Base-by-base conservation (phyloP, 2,329 filamentous ascomycete genomes). In the Beauveria sp. region DNA sequence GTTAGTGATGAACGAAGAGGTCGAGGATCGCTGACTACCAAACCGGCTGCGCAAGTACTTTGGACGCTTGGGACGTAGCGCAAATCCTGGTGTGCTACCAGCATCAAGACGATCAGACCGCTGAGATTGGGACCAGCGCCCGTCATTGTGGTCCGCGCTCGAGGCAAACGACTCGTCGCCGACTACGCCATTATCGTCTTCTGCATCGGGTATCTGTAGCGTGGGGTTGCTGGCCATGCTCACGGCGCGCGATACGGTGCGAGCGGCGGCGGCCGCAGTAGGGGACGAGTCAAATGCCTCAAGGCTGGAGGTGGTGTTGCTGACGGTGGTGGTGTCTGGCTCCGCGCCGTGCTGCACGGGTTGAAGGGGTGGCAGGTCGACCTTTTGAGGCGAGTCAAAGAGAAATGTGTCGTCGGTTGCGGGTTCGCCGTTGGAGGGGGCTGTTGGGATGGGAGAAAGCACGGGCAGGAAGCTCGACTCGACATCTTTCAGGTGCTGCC, bases 381-480 rank as follows among this genome's bases (percentile, higher is more conserved):
- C 60, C 65, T 73, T 71, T 22, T 69, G 69, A 8, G 72, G 72
- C 50, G 73, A 73, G 67, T 86, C 83, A 67, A 86, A 86, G 53
- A 85, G 72, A 67, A 79, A 87, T 26, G 83, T 85, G 69, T 86
- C 84, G 72, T 86, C 83, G 60, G 77, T 82, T 26, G 68, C 67
- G 62, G 66, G 67, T 22, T 65, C 63, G 43, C 49, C 65, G 65
- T 74, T 75, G 40, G 75, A 73, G 10, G 76, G 72, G 56, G 78
- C 74, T 34, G 75, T 75, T 42, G 77, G 78, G 52, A 86, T 78
- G 14, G 85, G 84, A 8, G 85, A 87, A 6, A 82, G 70, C 6
- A 80, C 78, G 2, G 82, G 81, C 60, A 86, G 70, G 67, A 88
- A 88, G 73, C 85, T 88, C 40, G 85, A 87, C 68, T 88, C 86